These are phyloP conservation scores for Cladosporium oxysporum DNA, from an alignment of 2,329 filamentous ascomycete genomes.

Conservation along the genomic window DNA sequence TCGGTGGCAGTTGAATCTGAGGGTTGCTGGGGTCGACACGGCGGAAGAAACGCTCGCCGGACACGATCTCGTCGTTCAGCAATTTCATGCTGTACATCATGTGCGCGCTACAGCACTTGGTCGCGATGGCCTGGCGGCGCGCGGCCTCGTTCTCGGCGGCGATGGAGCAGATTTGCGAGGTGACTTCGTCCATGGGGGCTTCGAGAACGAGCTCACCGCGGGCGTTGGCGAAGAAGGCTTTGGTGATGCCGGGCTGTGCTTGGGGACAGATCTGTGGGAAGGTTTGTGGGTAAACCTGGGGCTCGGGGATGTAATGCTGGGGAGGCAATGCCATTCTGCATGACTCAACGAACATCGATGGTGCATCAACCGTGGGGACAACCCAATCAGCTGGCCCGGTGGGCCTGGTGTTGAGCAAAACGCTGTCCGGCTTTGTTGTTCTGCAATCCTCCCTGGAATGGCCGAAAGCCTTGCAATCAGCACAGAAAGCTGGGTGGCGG, in stretches of 20 bases:
- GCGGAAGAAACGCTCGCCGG: neutral
- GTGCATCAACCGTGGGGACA: neutral
- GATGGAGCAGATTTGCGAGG: neutral
- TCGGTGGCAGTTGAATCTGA: neutral
- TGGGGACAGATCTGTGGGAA: neutral
- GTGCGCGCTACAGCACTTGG: conserved; percentile 3
- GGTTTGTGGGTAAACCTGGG: neutral
- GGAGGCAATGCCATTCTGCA: neutral
- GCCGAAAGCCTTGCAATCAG: neutral
- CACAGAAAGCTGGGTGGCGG: conserved; percentile 7
- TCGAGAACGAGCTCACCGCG: neutral
- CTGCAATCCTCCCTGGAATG: neutral
- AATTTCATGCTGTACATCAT: neutral
- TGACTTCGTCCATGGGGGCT: neutral
- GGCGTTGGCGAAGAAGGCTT: neutral
- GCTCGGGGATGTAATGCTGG: neutral
- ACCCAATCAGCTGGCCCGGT: neutral
- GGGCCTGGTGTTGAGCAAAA: neutral
- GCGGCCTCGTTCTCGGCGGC: neutral
- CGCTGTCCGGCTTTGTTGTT: neutral
- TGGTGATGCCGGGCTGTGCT: neutral
- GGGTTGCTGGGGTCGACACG: conserved; percentile 7
- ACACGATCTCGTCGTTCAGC: neutral
- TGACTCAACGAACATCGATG: neutral
- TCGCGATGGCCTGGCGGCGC: neutral